Percentiles rank a stretch among this genome's conserved stretches.
Evolutionary conservation across 495 filamentous ascomycete genomes (phyloP).

Genomic region (Podospora didyma): DNA sequence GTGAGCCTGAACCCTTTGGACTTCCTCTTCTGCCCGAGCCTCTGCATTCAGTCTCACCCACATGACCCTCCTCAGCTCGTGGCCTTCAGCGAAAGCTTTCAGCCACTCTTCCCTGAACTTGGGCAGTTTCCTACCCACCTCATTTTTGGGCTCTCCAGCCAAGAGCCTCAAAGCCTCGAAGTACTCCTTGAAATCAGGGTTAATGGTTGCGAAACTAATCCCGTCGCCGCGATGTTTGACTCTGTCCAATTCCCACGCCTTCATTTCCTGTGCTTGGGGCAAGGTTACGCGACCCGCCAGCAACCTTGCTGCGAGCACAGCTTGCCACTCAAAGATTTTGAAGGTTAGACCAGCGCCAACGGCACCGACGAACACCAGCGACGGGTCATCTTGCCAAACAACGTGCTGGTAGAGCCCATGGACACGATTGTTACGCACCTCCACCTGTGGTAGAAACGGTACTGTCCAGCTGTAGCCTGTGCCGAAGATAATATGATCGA

Average conservation of each 20-base stretch:
- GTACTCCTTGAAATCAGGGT: conserved; percentile 53
- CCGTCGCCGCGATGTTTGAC: conserved; percentile 49
- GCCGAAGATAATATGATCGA: conserved; percentile 56
- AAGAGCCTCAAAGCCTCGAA: conserved; percentile 47
- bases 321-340: conserved; percentile 43
- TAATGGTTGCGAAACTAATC: conserved; percentile 43
- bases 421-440: conserved; percentile 49
- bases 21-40: conserved; percentile 14
- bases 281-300: conserved; percentile 37
- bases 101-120: conserved; percentile 46
- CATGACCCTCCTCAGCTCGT: conserved; percentile 47
- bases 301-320: conserved; percentile 32
- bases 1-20: too few species aligned
- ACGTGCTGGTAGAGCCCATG: conserved; percentile 55
- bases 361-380: conserved; percentile 30
- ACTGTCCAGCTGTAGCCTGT: conserved; percentile 55
- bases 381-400: conserved; percentile 45
- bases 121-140: conserved; percentile 41
- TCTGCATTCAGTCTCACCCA: conserved; percentile 40
- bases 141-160: conserved; percentile 41
- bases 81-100: conserved; percentile 44
- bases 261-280: conserved; percentile 39
- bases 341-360: conserved; percentile 31
- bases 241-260: conserved; percentile 49
- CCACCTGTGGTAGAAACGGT: conserved; percentile 49